Evolutionary conservation across 2,329 filamentous ascomycete species (phyloP).

Genomic region (Cladophialophora bantiana): DNA sequence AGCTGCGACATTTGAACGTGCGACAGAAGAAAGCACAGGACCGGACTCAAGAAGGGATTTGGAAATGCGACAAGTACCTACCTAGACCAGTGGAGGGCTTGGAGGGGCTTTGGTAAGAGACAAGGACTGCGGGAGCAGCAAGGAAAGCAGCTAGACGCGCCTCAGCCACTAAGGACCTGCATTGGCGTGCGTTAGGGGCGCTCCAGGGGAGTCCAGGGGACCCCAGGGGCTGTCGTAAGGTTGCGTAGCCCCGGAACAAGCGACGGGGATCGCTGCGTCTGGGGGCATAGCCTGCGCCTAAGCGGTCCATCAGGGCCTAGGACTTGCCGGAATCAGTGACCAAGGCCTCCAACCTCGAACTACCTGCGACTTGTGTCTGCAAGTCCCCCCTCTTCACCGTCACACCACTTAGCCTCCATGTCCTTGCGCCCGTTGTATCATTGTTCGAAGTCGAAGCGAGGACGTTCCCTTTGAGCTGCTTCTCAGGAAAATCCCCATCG

Average conservation of each 20-base stretch:
- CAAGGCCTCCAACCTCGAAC: background rate
- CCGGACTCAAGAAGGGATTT: constrained; percentile 10
- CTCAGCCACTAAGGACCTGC: constrained; percentile 19
- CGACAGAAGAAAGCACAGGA: constrained; percentile 13
- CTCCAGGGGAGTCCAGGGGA: background rate
- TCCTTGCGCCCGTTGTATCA: background rate
- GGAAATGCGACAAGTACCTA: constrained; percentile 19
- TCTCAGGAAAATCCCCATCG: background rate
- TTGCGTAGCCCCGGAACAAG: constrained; percentile 1
- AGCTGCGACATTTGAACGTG: constrained; percentile 11
- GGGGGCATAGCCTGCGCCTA: background rate
- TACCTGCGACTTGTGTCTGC: constrained; percentile 7
- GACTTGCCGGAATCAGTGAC: background rate
- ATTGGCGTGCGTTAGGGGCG: constrained; percentile 18
- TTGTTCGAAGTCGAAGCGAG: background rate
- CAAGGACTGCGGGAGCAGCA: background rate
- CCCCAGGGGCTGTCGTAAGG: constrained; percentile 4
- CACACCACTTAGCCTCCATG: constrained; percentile 2
- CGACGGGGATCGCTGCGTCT: constrained; percentile 1
- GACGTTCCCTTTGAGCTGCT: background rate
- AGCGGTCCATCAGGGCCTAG: background rate
- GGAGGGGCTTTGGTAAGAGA: background rate
- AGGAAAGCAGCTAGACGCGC: constrained; percentile 2
- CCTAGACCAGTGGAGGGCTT: background rate
- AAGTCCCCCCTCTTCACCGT: constrained; percentile 3